These are phyloP conservation scores for Aspergillus bridgeri DNA, from an alignment of 495 filamentous ascomycete genomes.

Conservation along the genomic window DNA sequence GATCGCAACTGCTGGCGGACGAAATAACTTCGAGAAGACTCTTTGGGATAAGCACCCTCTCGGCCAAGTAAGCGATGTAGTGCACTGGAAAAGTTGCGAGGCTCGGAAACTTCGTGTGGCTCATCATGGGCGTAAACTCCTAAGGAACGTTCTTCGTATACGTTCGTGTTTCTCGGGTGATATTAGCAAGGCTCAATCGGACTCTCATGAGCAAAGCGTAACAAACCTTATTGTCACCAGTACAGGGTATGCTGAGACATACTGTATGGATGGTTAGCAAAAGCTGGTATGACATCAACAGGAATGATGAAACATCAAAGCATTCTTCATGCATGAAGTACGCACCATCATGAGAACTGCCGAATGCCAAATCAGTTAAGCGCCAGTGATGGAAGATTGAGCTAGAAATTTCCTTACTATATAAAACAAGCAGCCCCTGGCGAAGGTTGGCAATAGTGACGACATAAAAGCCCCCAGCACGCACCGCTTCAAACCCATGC, in stretches of 20 bases:
- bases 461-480: slow-evolving; percentile 81
- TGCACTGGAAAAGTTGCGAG: slow-evolving; percentile 15
- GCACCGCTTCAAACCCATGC: slow-evolving; percentile 51
- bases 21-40: slow-evolving; percentile 50
- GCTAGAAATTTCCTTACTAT: slow-evolving; percentile 34
- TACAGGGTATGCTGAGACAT: slow-evolving; percentile 61
- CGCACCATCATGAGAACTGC: slow-evolving; percentile 76
- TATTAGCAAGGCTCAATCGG: not conserved
- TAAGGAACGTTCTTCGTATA: slow-evolving; percentile 72
- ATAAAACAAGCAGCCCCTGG: slow-evolving; percentile 72
- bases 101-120: slow-evolving; percentile 14
- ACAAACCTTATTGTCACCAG: slow-evolving; percentile 52
- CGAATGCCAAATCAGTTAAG: slow-evolving; percentile 9
- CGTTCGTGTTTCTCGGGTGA: slow-evolving; percentile 61
- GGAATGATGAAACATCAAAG: not conserved
- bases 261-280: slow-evolving; percentile 32
- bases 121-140: slow-evolving; percentile 57
- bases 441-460: slow-evolving; percentile 67
- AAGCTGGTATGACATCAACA: not conserved
- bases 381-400: not conserved
- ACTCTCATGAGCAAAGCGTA: not conserved
- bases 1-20: slow-evolving; percentile 65
- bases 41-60: slow-evolving; percentile 22
- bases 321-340: not conserved
- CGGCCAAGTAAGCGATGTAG: slow-evolving; percentile 26